Conservation (phyloP, 2,329 filamentous ascomycete genomes). For the Trichophyton benhamiae region DNA sequence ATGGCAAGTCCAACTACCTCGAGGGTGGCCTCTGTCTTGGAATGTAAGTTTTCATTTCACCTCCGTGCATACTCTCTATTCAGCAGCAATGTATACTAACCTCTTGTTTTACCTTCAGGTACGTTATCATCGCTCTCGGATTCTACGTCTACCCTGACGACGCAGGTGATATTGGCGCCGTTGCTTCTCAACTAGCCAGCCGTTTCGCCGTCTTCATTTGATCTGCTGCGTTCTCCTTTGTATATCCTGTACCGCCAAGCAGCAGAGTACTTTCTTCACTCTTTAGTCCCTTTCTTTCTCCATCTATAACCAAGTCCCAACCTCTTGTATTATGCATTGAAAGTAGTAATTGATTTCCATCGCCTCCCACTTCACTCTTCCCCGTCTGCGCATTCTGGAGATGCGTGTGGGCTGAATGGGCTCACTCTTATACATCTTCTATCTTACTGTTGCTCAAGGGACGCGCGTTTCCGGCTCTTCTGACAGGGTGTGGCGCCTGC, state of each 20-base stretch:
- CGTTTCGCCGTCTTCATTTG: not conserved
- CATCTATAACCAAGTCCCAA: not conserved
- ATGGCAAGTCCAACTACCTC: constrained; percentile 73
- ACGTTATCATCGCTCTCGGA: constrained; percentile 36
- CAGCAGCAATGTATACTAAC: constrained; percentile 1
- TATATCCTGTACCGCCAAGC: not conserved
- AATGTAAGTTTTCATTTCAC: constrained; percentile 32
- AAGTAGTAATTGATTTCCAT: not conserved
- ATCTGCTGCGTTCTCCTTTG: not conserved
- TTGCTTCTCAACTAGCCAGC: not conserved
- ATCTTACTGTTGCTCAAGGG: not conserved
- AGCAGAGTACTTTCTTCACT: not conserved
- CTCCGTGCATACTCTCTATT: not conserved
- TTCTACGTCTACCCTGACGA: constrained; percentile 40
- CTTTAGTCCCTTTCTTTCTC: not conserved
- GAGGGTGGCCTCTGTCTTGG: constrained; percentile 61
- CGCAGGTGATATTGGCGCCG: constrained; percentile 13
- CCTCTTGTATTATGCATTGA: not conserved
- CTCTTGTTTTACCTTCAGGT: constrained; percentile 18
- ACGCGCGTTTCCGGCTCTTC: not conserved
- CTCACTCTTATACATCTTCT: not conserved
- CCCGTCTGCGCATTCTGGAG: not conserved
- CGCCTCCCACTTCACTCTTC: not conserved
- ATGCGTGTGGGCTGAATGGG: not conserved
- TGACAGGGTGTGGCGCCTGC: not conserved